Conservation (phyloP, 2,329 filamentous ascomycete genomes). For the Neobulgaria alba region DNA sequence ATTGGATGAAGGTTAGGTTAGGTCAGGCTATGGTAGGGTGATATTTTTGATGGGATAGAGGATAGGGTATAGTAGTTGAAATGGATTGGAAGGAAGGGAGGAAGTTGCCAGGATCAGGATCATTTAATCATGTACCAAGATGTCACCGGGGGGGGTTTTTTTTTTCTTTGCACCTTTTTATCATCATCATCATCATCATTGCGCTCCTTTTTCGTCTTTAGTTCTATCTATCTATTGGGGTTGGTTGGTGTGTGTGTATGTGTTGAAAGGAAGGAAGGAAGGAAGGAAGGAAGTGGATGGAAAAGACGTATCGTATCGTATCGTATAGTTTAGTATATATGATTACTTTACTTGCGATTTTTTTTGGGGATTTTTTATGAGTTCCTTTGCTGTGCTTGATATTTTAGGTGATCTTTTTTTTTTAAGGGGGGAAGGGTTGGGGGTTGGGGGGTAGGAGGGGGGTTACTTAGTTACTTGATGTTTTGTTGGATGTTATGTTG, state of each 20-base stretch:
- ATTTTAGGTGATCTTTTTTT: no score
- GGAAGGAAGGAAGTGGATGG: no score
- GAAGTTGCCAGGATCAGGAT: conserved; percentile 1
- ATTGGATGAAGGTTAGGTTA: not conserved
- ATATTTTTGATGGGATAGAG: not conserved
- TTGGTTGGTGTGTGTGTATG: not conserved
- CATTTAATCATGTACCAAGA: conserved; percentile 17
- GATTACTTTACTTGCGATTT: no score
- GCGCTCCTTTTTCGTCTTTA: conserved; percentile 8
- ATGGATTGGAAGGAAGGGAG: conserved; percentile 1
- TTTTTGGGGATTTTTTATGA: no score
- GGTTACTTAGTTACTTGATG: no score
- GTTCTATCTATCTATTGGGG: not conserved
- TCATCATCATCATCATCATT: not conserved
- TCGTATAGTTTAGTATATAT: no score
- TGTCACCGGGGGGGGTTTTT: not conserved
- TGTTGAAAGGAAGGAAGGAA: no score
- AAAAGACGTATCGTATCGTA: no score
- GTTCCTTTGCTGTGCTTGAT: no score
- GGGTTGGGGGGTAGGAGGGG: no score
- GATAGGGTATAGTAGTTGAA: not conserved
- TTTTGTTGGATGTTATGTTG: no score
- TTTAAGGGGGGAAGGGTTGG: no score
- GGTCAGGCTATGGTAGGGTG: not conserved
- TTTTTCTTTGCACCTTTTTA: not conserved